Conservation (phyloP, 805 yeast genomes). For the Hanseniaspora jakobsenii region DNA sequence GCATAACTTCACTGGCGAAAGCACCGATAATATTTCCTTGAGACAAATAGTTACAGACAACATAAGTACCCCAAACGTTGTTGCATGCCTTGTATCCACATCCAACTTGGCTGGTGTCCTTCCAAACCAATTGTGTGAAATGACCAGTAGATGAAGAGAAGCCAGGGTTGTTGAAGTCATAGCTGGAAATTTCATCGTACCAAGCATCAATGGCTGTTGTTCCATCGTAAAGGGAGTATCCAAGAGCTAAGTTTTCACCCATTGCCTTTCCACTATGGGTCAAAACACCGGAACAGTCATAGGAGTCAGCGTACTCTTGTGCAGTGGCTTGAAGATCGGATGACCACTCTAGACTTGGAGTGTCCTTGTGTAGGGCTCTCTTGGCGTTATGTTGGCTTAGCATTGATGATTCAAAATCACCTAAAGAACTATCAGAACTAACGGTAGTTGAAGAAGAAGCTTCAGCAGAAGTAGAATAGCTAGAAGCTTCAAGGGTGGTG, state of each 20-base stretch:
- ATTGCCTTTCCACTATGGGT: conserved; percentile 59
- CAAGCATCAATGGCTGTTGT: conserved; percentile 56
- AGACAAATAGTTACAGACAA: conserved; percentile 63
- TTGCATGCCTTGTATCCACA: conserved; percentile 62
- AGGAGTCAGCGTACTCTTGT: conserved; percentile 41
- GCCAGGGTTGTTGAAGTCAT: conserved; percentile 41
- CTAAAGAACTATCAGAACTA: conserved; percentile 21
- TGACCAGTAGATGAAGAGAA: conserved; percentile 51
- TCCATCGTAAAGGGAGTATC: conserved; percentile 34
- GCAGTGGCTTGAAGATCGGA: conserved; percentile 44
- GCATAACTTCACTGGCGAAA: conserved; percentile 32
- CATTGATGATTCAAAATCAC: conserved; percentile 30
- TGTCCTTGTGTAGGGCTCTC: conserved; percentile 41
- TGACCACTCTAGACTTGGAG: conserved; percentile 40
- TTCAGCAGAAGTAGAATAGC: background rate
- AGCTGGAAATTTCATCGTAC: conserved; percentile 54
- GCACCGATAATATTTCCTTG: conserved; percentile 58
- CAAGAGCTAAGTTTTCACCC: conserved; percentile 76
- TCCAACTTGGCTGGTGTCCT: conserved; percentile 51
- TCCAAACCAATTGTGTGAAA: conserved; percentile 80
- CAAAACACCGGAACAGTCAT: conserved; percentile 44
- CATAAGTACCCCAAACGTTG: conserved; percentile 43
- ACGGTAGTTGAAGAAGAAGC: background rate
- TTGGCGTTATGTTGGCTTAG: conserved; percentile 51
- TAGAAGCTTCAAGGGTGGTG: too few relatives aligned